phyloP scores from a whole-genome alignment of 1,139 yeast species.

The Sugiyamaella grinbergsii region DNA sequence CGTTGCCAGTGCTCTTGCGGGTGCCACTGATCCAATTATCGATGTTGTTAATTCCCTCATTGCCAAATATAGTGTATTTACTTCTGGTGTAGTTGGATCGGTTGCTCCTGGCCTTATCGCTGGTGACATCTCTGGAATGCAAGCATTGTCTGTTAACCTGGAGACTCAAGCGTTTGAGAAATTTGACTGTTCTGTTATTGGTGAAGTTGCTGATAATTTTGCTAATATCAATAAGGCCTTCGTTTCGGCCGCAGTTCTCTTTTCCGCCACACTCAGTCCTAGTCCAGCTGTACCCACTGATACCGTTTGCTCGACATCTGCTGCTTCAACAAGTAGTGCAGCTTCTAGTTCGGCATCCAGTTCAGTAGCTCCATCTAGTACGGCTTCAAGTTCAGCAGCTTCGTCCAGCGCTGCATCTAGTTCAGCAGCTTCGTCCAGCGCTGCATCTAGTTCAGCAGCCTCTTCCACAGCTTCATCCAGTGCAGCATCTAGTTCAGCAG shows the following conservation, averaged over 20 bases:
- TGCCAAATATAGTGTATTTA: conserved; percentile 1
- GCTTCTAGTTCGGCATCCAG: background rate
- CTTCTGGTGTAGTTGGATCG: conserved; percentile 7
- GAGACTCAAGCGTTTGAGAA: conserved; percentile 16
- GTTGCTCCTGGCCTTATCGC: conserved; percentile 2
- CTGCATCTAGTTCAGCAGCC: background rate
- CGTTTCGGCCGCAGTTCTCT: background rate
- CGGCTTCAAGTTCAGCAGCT: conserved; percentile 3
- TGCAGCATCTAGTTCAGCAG: background rate
- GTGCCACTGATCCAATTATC: conserved; percentile 5
- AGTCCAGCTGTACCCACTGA: background rate
- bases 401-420: conserved; percentile 12
- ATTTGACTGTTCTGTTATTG: conserved; percentile 15
- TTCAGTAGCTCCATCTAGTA: conserved; percentile 7
- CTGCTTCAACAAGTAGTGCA: background rate
- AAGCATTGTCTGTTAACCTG: conserved; percentile 9
- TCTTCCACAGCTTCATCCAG: background rate
- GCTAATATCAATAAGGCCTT: conserved; percentile 8
- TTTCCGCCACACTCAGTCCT: background rate
- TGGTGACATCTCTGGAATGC: conserved; percentile 15
- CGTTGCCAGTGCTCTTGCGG: conserved; percentile 12
- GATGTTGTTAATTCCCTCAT: conserved; percentile 7
- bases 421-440: conserved; percentile 6
- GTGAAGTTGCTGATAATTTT: conserved; percentile 5
- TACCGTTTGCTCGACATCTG: background rate